Base-by-base conservation (phyloP, 2,329 filamentous ascomycete species). In the Lizonia empirigonia region DNA sequence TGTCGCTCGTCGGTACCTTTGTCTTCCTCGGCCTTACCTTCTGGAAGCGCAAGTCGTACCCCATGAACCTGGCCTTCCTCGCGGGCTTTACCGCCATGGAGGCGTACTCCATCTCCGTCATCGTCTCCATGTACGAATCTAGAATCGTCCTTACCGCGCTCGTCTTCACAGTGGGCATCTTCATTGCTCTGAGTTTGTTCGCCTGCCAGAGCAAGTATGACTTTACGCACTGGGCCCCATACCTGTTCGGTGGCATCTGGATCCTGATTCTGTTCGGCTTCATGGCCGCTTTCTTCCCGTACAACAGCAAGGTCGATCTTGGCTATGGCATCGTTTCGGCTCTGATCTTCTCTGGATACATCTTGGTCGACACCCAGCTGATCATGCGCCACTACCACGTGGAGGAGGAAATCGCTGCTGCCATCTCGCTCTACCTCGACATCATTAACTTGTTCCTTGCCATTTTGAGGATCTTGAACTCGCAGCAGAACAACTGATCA, bases 131-230 rank as follows among this genome's bases (percentile, higher is more conserved):
- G 76, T 97, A 94, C 78, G 81, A 93, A 54, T 85, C 86, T 16
- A 80, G 80, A 42, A 87, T 97, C 68, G 94, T 99, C 18, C 82
- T 99, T 38, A 88, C 96, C 75, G 94, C 94, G 13, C 87, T 96
- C 26, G 76, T 96, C 59, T 85, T 99, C 50, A 99, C 94, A 1
- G 73, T 85, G 8, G 85, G 78, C 44, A 84, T 87, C 63, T 87
- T 87, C 65, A 74, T 86, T 36, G 82, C 80, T 23, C 72, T 87
- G 50, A 86, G 83, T 3, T 75, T 92, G 35, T 97, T 99, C 73
- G 94, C 94, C 40, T 96, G 92, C 83, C 94, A 99, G 80, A 90
- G 89, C 59, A 96, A 95, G 74, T 99, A 99, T 72, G 94, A 99
- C 79, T 99, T 99, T 73, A 97, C 93, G 1, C 88, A 85, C 59